Conservation (phyloP, 148 eudicot species). For the Rhododendron williamsianum region DNA sequence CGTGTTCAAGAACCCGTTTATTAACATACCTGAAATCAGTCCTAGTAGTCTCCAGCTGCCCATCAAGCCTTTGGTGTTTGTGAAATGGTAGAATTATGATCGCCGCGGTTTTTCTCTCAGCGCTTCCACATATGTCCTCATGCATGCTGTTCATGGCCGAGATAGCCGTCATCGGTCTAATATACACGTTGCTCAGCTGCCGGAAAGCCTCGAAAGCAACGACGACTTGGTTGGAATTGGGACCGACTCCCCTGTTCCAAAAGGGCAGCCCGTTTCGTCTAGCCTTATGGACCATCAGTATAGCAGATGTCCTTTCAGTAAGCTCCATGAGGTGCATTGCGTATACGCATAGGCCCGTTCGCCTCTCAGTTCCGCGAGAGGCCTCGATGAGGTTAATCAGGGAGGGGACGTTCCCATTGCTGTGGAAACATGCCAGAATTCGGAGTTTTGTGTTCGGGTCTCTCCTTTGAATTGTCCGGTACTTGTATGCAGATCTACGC, state of each 20-base stretch:
- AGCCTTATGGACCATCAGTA: constrained; percentile 77
- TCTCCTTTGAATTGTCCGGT: constrained; percentile 48
- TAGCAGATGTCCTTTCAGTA: constrained; percentile 77
- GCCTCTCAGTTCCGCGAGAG: constrained; percentile 59
- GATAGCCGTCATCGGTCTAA: constrained; percentile 69
- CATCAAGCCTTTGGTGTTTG: constrained; percentile 66
- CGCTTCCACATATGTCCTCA: constrained; percentile 61
- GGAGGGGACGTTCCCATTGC: constrained; percentile 47
- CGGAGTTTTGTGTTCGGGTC: constrained; percentile 50
- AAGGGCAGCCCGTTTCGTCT: constrained; percentile 65
- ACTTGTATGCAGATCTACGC: constrained; percentile 30
- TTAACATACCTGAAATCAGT: constrained; percentile 50
- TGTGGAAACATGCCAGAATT: constrained; percentile 61
- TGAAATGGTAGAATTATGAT: constrained; percentile 70
- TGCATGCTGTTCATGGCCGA: constrained; percentile 56
- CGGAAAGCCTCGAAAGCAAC: constrained; percentile 76
- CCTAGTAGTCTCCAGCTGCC: constrained; percentile 59
- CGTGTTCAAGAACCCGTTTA: constrained; percentile 42
- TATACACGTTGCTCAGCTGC: constrained; percentile 55
- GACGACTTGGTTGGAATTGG: constrained; percentile 48
- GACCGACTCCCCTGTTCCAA: constrained; percentile 42
- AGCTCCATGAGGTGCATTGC: constrained; percentile 93
- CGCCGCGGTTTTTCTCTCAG: constrained; percentile 53
- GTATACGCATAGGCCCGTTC: constrained; percentile 48
- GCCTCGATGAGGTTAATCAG: constrained; percentile 72